A percentile compares a stretch with the other conserved stretches of the same genome.
Evolutionary conservation across 108 stramenopile species (phyloP).

Genomic region (Nitzschia sp.): DNA sequence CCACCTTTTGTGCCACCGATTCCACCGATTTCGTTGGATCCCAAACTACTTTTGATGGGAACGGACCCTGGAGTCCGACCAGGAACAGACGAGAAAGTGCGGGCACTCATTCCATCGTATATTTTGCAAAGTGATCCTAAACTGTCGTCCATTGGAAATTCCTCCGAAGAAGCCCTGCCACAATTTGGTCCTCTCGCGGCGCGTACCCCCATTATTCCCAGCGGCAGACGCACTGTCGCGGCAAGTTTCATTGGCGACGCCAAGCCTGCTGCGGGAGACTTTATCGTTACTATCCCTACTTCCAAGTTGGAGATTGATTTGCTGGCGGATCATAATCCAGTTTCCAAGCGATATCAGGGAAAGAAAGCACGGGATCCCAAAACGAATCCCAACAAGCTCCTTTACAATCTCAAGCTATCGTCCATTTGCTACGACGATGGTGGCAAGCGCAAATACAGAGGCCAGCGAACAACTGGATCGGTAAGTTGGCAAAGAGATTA

Average conservation of each 20-base stretch:
- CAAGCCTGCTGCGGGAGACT: slow-evolving; percentile 30
- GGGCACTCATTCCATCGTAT: slow-evolving; percentile 57
- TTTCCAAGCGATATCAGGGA: slow-evolving; percentile 33
- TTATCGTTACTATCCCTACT: slow-evolving; percentile 44
- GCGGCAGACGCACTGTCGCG: slow-evolving; percentile 44
- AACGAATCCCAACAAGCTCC: slow-evolving; percentile 65
- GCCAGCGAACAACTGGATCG: slow-evolving; percentile 10
- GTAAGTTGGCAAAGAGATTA: slow-evolving; percentile 28
- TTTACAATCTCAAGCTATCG: slow-evolving; percentile 45
- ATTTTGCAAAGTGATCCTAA: slow-evolving; percentile 47
- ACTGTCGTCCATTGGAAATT: slow-evolving; percentile 40
- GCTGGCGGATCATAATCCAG: slow-evolving; percentile 32
- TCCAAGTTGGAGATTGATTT: slow-evolving; percentile 37
- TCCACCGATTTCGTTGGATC: slow-evolving; percentile 67
- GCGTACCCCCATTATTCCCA: slow-evolving; percentile 35
- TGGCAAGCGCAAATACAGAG: slow-evolving; percentile 23
- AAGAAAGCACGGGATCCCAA: slow-evolving; percentile 20
- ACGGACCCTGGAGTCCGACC: slow-evolving; percentile 12
- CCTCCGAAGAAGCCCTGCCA: slow-evolving; percentile 23
- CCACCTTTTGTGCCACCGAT: slow-evolving; percentile 46
- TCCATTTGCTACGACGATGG: slow-evolving; percentile 59
- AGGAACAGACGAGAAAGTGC: slow-evolving; percentile 30
- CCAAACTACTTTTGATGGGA: slow-evolving; percentile 40
- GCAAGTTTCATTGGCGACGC: slow-evolving; percentile 24
- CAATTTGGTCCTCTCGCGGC: slow-evolving; percentile 56